Conservation (phyloP, 768 basidiomycete genomes). For the Lyophyllum shimeji region DNA sequence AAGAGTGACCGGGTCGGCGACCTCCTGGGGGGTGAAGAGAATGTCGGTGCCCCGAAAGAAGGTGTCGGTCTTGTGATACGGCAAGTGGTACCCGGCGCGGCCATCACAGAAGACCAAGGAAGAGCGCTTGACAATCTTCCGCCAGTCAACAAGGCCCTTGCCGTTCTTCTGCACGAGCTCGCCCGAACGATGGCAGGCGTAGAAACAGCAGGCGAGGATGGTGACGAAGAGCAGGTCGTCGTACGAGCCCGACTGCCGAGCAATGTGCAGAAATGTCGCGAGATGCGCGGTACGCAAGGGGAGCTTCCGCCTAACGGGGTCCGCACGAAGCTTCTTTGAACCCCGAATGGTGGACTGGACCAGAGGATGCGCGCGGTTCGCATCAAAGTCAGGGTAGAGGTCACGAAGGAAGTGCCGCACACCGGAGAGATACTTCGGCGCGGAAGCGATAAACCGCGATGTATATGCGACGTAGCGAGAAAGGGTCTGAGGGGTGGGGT, state of each 20-base stretch:
- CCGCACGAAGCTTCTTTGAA: conserved; percentile 9
- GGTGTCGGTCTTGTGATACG: conserved; percentile 29
- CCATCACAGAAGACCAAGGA: neutral
- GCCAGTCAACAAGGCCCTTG: conserved; percentile 15
- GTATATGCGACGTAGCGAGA: conserved; percentile 21
- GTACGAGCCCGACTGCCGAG: neutral
- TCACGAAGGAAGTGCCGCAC: conserved; percentile 17
- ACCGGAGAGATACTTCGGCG: conserved; percentile 20
- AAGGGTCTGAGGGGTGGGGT: conserved; percentile 4
- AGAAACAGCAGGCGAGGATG: conserved; percentile 22
- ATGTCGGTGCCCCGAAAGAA: conserved; percentile 27
- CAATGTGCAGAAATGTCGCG: neutral
- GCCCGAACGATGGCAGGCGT: conserved; percentile 24
- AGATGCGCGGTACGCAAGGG: conserved; percentile 1
- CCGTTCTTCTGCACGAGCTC: conserved; percentile 21
- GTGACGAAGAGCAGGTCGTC: conserved; percentile 18
- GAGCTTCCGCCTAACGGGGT: neutral
- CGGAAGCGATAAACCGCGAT: conserved; percentile 8
- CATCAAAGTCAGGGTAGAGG: conserved; percentile 20
- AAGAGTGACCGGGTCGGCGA: conserved; percentile 19
- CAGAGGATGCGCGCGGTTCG: conserved; percentile 5
- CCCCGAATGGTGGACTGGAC: conserved; percentile 16
- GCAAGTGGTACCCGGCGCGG: conserved; percentile 19
- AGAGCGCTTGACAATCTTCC: conserved; percentile 23
- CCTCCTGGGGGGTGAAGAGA: conserved; percentile 16